Evolutionary conservation across 1,284 basidiomycete genomes (phyloP), one percentile per base, ranked within the genome.

Genomic region (Malassezia pachydermatis): DNA sequence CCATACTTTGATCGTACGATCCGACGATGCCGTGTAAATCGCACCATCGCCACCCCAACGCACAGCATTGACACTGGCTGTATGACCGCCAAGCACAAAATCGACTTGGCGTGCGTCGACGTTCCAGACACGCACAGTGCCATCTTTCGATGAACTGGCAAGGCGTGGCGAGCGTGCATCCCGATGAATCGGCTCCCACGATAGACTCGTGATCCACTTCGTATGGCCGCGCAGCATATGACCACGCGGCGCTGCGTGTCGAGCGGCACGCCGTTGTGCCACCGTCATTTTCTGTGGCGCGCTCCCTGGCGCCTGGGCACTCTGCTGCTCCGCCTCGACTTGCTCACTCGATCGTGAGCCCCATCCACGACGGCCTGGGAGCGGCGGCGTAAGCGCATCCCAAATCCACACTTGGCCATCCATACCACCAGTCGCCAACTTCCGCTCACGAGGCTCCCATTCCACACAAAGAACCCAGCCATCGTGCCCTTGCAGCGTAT

Each of bases 391-490:
- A 27, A 68, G 54, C 17, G 64, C 63, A 28, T 67, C 49, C 67
- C 67, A 70, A 20, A 70, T 45, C 56, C 63, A 65, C 11, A 70
- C 62, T 25, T 67, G 63, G 30, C 67, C 67, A 19, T 62, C 57
- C 65, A 64, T 67, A 36, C 64, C 67, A 28, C 67, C 94, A 1
- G 87, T 92, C 1, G 89, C 92, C 14, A 96, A 75, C 58, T 83
- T 82, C 47, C 88, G 78, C 68, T 95, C 92, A 74, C 84, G 78
- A 0, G 86, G 83, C 64, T 96, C 90, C 92, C 92, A 98, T 68
- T 95, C 94, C 2, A 90, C 86, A 60, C 88, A 94, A 0, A 98
- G 77, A 1, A 98, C 88, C 90, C 90, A 96, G 0, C 88, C 89
- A 55, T 82, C 81, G 70, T 98, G 94, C 0, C 92, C 92, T 0